Conservation (phyloP, 2,329 filamentous ascomycete genomes). For the Diaporthe nobilis region DNA sequence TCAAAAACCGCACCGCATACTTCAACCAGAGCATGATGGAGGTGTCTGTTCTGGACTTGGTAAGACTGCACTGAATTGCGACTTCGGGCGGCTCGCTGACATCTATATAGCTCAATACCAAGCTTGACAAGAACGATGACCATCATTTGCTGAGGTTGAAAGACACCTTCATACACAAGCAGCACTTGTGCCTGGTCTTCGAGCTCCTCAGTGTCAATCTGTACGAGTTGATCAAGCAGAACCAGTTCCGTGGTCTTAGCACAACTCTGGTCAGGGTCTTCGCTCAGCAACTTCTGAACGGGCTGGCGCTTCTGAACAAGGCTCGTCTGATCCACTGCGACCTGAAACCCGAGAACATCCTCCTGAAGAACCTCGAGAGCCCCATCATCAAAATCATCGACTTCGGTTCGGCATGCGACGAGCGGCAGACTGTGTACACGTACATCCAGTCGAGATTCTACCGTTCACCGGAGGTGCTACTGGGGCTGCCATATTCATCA, state of each 20-base stretch:
- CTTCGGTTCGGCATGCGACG: slow-evolving; percentile 98
- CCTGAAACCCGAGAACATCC: slow-evolving; percentile 97
- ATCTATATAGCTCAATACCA: slow-evolving; percentile 85
- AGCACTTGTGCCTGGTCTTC: slow-evolving; percentile 97
- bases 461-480: slow-evolving; percentile 92
- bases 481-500: slow-evolving; percentile 97
- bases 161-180: slow-evolving; percentile 97
- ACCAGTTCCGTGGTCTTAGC: slow-evolving; percentile 97
- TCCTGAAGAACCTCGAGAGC: slow-evolving; percentile 97
- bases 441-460: slow-evolving; percentile 99
- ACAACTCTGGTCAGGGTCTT: slow-evolving; percentile 98
- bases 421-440: slow-evolving; percentile 98
- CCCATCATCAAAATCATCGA: slow-evolving; percentile 99
- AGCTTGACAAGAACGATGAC: slow-evolving; percentile 99
- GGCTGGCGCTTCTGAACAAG: slow-evolving; percentile 92
- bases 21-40: slow-evolving; percentile 99
- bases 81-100: slow-evolving; percentile 28
- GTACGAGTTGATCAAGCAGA: slow-evolving; percentile 99
- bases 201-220: slow-evolving; percentile 97
- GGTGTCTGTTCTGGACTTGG: slow-evolving; percentile 95
- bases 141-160: slow-evolving; percentile 95
- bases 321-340: slow-evolving; percentile 98
- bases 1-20: slow-evolving; percentile 98
- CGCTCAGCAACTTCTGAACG: slow-evolving; percentile 95
- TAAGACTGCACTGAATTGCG: slow-evolving; percentile 58